Base-by-base conservation (phyloP, 148 eudicot genomes). In the Cornus suecica region DNA sequence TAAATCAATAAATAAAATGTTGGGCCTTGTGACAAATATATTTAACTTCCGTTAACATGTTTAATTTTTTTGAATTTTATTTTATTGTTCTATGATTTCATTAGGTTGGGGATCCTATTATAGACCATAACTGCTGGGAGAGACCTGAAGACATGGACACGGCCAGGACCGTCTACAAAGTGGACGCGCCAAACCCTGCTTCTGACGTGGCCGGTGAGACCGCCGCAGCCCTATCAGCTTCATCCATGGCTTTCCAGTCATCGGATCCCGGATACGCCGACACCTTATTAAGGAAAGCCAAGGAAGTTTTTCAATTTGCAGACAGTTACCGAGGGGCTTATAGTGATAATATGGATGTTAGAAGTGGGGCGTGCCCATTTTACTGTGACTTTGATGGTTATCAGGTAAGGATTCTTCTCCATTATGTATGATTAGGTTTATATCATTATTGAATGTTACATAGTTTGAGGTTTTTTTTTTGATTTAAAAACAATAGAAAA, bases 101-200 rank as follows among this genome's bases (percentile, higher is more conserved):
- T 65, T 37, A 90, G 97, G 99, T 95, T 71, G 97, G 99, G 25
- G 94, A 95, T 80, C 97, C 99, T 7, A 56, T 70, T 58, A 76
- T 75, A 27, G 99, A 95, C 70, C 99, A 95, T 32, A 86, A 82
- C 73, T 95, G 97, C 75, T 95, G 97, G 99, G 99, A 95, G 72
- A 92, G 98, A 72, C 98, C 98, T 25, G 97, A 94, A 71, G 98
- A 94, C 54, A 95, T 92, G 99, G 99, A 95, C 90, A 95, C 99
- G 1, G 74, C 82, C 51, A 76, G 99, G 67, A 95, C 91, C 11
- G 90, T 86, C 1, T 95, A 92, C 75, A 76, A 79, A 2, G 99
- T 95, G 8, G 86, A 88, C 1, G 97, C 97, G 2, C 97, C 97
- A 8, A 90, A 87, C 74, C 78, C 97, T 5, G 97, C 97, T 22